phyloP scores from a whole-genome alignment of 805 yeast genomes.

The Kuraishia borneana region DNA sequence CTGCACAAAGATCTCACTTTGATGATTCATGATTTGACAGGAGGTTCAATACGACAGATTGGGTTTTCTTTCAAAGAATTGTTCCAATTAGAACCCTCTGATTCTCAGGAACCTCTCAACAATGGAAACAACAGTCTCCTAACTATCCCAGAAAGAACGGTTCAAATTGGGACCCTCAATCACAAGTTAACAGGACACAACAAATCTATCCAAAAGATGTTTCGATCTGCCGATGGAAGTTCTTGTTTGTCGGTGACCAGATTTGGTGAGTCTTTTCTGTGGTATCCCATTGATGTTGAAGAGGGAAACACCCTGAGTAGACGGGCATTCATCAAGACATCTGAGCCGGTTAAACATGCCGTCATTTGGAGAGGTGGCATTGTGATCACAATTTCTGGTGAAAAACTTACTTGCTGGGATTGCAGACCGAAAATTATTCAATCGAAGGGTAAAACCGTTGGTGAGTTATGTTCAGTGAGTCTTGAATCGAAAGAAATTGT shows the following conservation, averaged over 20 bases:
- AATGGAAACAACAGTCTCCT: background rate
- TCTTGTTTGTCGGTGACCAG: slow-evolving; percentile 49
- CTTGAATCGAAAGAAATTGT: slow-evolving; percentile 1
- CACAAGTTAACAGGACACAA: slow-evolving; percentile 77
- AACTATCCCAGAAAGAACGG: background rate
- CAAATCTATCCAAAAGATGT: slow-evolving; percentile 60
- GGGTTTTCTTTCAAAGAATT: slow-evolving; percentile 18
- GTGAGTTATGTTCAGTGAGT: background rate
- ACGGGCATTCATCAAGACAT: slow-evolving; percentile 26
- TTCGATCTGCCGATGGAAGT: slow-evolving; percentile 57
- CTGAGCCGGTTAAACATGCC: slow-evolving; percentile 34
- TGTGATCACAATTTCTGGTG: slow-evolving; percentile 33
- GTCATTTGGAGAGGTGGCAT: slow-evolving; percentile 37
- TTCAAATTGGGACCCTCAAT: slow-evolving; percentile 20
- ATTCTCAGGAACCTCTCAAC: background rate
- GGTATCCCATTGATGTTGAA: slow-evolving; percentile 33
- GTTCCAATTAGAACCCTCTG: slow-evolving; percentile 10
- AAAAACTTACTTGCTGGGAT: slow-evolving; percentile 48
- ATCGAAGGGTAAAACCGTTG: slow-evolving; percentile 3
- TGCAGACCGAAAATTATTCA: slow-evolving; percentile 21
- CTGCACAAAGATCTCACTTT: slow-evolving; percentile 21
- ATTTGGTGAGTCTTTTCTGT: slow-evolving; percentile 50
- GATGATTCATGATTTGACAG: slow-evolving; percentile 31
- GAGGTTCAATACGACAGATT: slow-evolving; percentile 22
- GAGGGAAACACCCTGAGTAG: slow-evolving; percentile 19